These are phyloP conservation scores for Cyclanthera cordifolia DNA, from an alignment of 306 rosid species.

Conservation along the genomic window DNA sequence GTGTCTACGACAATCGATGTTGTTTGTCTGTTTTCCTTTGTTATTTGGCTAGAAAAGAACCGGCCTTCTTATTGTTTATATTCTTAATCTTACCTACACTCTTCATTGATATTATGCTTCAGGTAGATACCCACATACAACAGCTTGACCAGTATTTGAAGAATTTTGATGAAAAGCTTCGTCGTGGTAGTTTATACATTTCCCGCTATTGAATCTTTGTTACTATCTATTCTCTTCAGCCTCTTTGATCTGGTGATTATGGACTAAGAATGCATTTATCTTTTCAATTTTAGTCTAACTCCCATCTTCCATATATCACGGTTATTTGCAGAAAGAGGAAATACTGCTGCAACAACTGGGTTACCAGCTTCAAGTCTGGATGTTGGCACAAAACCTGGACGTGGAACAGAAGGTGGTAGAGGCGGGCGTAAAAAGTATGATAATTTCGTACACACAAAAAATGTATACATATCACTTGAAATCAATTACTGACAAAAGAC, in stretches of 20 bases:
- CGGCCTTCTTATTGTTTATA: constrained; percentile 2
- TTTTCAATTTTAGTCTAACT: background rate
- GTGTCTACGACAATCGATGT: background rate
- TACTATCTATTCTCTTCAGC: too few species aligned
- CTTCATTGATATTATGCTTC: constrained; percentile 23
- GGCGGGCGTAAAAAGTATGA: constrained; percentile 78
- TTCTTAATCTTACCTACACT: background rate
- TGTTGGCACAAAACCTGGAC: constrained; percentile 49
- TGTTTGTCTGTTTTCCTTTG: background rate
- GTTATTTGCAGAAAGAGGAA: constrained; percentile 51
- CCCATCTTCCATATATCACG: background rate
- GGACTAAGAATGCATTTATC: background rate
- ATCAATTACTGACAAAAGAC: background rate
- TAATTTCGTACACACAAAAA: background rate
- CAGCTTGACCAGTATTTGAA: constrained; percentile 94
- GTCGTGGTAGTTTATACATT: constrained; percentile 48
- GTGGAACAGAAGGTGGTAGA: constrained; percentile 44
- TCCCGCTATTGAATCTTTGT: background rate
- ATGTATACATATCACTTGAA: background rate
- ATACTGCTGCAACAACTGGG: constrained; percentile 30
- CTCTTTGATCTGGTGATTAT: background rate
- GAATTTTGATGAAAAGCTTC: constrained; percentile 69
- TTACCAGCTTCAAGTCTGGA: constrained; percentile 48
- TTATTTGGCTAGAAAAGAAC: background rate
- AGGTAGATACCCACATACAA: constrained; percentile 88